Evolutionary conservation across 345 rosid species (phyloP), one percentile per base, ranked within the genome.

Genomic region (Salix dunnii): DNA sequence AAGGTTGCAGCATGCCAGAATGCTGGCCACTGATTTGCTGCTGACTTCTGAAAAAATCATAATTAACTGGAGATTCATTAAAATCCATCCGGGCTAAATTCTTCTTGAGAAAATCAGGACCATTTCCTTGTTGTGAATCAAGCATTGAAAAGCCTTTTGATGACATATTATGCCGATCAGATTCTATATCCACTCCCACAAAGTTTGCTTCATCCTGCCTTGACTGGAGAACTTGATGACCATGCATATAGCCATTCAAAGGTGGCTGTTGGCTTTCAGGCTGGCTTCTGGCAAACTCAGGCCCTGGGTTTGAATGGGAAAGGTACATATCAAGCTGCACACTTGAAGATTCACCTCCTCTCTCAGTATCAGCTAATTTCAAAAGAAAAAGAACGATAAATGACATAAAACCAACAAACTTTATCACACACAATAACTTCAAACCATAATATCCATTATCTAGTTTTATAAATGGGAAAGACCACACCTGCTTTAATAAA

Each of bases 161-260:
- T 68, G 84, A 76, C 68, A 86, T 72, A 81, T 74, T 83, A 82
- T 71, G 84, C 72, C 83, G 83, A 88, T 81, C 88, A 72, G 90
- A 82, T 83, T 87, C 89, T 79, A 84, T 64, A 84, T 84, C 90
- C 84, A 86, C 51, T 82, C 92, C 97, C 89, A 86, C 72, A 86
- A 86, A 77, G 77, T 88, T 83, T 65, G 87, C 82, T 58, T 88
- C 92, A 86, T 79, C 82, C 77, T 85, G 96, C 87, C 85, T 85
- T 13, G 87, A 67, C 74, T 76, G 90, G 53, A 86, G 68, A 77
- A 60, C 71, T 75, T 77, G 88, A 82, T 86, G 87, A 70, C 86
- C 96, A 68, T 83, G 97, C 82, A 89, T 71, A 80, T 86, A 89
- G 76, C 95, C 97, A 89, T 88, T 95, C 73, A 80, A 61, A 68